Evolutionary conservation across 352 stramenopile genomes (phyloP).

Genomic region (Pythium folliculosum): DNA sequence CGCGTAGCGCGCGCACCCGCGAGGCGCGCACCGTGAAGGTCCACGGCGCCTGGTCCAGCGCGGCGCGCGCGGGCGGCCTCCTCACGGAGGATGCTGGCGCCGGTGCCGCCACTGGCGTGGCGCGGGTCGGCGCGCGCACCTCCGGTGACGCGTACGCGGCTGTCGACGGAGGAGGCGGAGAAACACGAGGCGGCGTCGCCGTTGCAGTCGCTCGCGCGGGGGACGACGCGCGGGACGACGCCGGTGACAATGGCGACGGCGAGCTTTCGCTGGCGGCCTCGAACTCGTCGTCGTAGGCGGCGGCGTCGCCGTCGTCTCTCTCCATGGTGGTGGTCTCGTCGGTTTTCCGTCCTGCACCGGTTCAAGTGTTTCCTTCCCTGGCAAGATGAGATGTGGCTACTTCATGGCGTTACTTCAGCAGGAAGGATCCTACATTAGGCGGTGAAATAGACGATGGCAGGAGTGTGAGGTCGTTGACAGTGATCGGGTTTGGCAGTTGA

Average conservation of each 20-base stretch:
- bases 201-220: too few species aligned
- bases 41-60: constrained; percentile 51
- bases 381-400: background rate
- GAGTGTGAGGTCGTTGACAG: too few species aligned
- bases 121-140: constrained; percentile 7
- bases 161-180: too few species aligned
- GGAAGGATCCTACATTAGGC: background rate
- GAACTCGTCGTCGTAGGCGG: constrained; percentile 32
- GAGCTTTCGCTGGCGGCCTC: constrained; percentile 21
- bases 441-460: background rate
- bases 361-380: too few species aligned
- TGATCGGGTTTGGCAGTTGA: too few species aligned
- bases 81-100: background rate
- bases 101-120: constrained; percentile 12
- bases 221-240: too few species aligned
- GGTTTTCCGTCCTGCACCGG: too few species aligned
- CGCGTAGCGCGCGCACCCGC: constrained; percentile 47
- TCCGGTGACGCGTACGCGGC: background rate
- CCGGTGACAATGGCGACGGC: background rate
- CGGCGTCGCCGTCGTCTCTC: constrained; percentile 7
- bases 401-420: constrained; percentile 15
- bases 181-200: background rate
- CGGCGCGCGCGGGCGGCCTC: constrained; percentile 5
- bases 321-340: constrained; percentile 2
- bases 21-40: constrained; percentile 42